Evolutionary conservation across 805 yeast species (phyloP), one percentile per base, ranked within the genome.

Genomic region (Sugiyamaella chiloensis): DNA sequence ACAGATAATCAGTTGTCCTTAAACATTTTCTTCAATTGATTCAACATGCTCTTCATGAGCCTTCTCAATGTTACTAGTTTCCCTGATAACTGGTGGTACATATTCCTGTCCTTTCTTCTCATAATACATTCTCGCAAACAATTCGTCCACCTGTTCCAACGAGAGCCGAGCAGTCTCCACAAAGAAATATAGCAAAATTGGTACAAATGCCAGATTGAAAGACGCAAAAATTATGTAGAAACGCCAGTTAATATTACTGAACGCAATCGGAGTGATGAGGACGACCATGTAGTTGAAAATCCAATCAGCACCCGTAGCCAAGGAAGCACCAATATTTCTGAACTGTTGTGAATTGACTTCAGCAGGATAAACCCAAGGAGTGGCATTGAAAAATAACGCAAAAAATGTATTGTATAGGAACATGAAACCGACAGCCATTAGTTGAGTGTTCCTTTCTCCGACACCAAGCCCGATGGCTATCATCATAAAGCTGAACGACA

Each of bases 141-240:
- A 56, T 35, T 57, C 52, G 41, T 67, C 74, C 50, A 79, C 75
- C 61, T 79, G 81, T 63, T 80, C 85, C 64, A 80, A 71, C 47
- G 81, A 69, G 61, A 71, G 71, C 21, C 82, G 83, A 54, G 72
- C 77, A 19, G 87, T 81, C 59, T 81, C 87, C 27, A 84, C 85
- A 57, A 75, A 76, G 63, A 74, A 76, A 50, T 62, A 71, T 32
- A 47, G 57, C 56, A 63, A 71, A 48, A 72, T 73, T 21, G 72
- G 54, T 34, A 73, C 66, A 66, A 78, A 76, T 52, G 67, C 62
- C 7, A 64, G 65, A 62, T 80, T 77, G 56, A 74, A 66, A 5
- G 67, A 66, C 29, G 82, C 79, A 63, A 79, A 83, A 56, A 83
- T 74, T n/a, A 79, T 64, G 58, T 80, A 83, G 7, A 34, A 34